A percentile compares a stretch with the other conserved stretches of the same genome.
Evolutionary conservation across 768 basidiomycete genomes (phyloP).

Genomic region (Tulasnella sp.): DNA sequence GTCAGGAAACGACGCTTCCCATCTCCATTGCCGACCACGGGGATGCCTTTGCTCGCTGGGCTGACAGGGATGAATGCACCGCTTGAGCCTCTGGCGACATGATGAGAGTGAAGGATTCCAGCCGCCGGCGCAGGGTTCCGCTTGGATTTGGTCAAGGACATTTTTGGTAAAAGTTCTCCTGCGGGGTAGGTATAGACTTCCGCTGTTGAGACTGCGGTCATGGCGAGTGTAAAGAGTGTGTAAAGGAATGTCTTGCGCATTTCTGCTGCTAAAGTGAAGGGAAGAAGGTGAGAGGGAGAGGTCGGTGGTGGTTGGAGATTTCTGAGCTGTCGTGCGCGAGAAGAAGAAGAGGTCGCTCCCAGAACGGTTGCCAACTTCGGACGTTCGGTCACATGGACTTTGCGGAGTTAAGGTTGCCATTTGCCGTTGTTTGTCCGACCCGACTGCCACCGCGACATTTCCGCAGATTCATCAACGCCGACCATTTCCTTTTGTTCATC

Average conservation of each 20-base stretch:
- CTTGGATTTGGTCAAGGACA: not conserved
- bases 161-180: not conserved
- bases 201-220: not conserved
- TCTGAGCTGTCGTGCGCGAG: not conserved
- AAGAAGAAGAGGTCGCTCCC: not conserved
- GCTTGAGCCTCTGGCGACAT: not conserved
- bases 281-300: not conserved
- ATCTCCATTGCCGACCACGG: not conserved
- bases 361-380: not conserved
- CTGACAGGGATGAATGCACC: not conserved
- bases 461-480: not conserved
- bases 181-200: not conserved
- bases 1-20: not conserved
- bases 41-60: not conserved
- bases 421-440: not conserved
- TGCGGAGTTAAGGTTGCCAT: not conserved
- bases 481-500: not conserved
- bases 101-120: not conserved
- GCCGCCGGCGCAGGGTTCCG: not conserved
- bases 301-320: not conserved
- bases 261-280: not conserved
- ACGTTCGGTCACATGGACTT: not conserved
- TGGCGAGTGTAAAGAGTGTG: not conserved
- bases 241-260: not conserved
- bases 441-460: not conserved